Conservation (phyloP, 495 filamentous ascomycete species). For the Cenococcum geophilum region DNA sequence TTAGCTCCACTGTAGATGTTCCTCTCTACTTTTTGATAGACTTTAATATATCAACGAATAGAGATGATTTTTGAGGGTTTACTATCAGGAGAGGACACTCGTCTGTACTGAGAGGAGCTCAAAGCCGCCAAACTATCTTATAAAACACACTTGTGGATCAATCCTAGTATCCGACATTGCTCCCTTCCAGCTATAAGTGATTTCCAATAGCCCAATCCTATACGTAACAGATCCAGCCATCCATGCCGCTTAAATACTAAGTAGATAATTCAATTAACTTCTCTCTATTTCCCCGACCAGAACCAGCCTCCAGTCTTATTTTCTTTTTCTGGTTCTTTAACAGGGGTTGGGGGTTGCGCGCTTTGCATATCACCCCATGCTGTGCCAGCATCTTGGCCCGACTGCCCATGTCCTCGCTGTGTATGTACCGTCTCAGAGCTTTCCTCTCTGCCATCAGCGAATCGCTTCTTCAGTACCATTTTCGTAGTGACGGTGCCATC, state of each 20-base stretch:
- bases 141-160: not conserved
- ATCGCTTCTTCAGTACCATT: conserved; percentile 55
- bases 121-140: too few relatives aligned
- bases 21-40: too few relatives aligned
- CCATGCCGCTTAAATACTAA: not conserved
- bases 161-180: not conserved
- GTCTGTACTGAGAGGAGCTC: not conserved
- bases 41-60: not conserved
- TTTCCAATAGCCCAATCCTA: too few relatives aligned
- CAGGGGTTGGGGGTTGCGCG: not conserved
- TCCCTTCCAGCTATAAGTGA: not conserved
- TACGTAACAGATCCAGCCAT: not conserved
- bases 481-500: conserved; percentile 59
- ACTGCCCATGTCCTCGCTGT: conserved; percentile 14
- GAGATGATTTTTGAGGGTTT: not conserved
- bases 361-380: not conserved
- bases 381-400: not conserved
- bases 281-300: not conserved
- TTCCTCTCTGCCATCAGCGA: conserved; percentile 59
- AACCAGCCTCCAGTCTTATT: conserved; percentile 4
- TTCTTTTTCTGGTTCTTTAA: not conserved
- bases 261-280: not conserved
- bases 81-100: not conserved
- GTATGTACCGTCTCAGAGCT: conserved; percentile 44
- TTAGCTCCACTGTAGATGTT: too few relatives aligned